Base-by-base conservation (phyloP, 2,329 filamentous ascomycete species). In the Fusarium tanahbumbuense region DNA sequence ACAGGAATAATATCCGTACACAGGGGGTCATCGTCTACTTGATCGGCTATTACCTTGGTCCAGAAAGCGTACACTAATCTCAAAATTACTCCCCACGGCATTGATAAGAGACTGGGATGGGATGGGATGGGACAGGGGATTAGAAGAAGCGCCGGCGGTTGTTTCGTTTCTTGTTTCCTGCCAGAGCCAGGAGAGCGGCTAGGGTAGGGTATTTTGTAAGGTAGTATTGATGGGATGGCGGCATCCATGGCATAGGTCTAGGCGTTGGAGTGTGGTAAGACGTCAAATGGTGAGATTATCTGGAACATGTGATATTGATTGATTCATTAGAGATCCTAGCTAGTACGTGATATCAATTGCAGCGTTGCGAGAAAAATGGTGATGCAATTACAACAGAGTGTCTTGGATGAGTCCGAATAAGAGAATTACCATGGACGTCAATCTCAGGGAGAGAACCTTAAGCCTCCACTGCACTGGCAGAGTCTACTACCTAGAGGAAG, bases 91-190 rank as follows among this genome's bases (percentile, higher is more conserved):
- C n/a, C 34, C 27, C 22, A 37, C 27, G 34, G 25, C 32, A 27
- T 42, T 44, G 37, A 50, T 54, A 56, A 68, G 28, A 61, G 60
- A 60, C 68, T 56, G 52, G 68, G 72, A 60, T 22, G 22, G 22
- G 22, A 22, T 73, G 52, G 56, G 45, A 42, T 73, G 52, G 54
- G 45, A 42, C 56, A 62, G 62, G 70, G 65, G 45, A 64, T 54
- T 49, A 23, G 46, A 55, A 61, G 72, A 75, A 72, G 73, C 73
- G 73, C 73, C 64, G 54, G 72, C 72, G 73, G 55, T 73, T 75
- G 73, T 75, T 75, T 75, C 72, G 72, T 75, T 75, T 75, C 63
- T 67, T 71, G 72, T 72, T 75, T 72, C 63, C 62, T 63, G 70
- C 60, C 70, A 57, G n/a, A 53, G 23, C 32, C 49, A 49, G 69